phyloP scores from a whole-genome alignment of 768 basidiomycete species.

The Leccinum rimulosum region DNA sequence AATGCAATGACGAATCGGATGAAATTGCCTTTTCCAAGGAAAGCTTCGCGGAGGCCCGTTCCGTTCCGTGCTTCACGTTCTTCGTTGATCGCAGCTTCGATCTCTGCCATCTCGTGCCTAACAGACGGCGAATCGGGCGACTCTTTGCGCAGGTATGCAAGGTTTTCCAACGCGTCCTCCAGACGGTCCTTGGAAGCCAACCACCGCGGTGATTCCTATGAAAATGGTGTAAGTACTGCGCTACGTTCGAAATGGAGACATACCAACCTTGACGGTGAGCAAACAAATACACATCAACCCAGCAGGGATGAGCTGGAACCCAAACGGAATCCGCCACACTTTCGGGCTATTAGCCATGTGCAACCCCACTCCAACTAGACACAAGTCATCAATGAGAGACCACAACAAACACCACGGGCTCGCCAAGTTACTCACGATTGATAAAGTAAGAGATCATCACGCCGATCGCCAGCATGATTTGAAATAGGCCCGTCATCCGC shows the following conservation, averaged over 20 bases:
- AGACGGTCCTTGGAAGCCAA: slow-evolving; percentile 60
- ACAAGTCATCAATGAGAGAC: slow-evolving; percentile 3
- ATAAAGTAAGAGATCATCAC: slow-evolving; percentile 86
- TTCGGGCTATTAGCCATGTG: slow-evolving; percentile 46
- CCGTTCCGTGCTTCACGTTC: slow-evolving; percentile 65
- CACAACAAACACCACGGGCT: neutral
- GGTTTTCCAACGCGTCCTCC: slow-evolving; percentile 53
- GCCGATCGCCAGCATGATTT: slow-evolving; percentile 80
- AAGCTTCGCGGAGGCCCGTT: slow-evolving; percentile 65
- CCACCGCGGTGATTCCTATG: slow-evolving; percentile 73
- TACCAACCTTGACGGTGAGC: slow-evolving; percentile 55
- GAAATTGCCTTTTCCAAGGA: slow-evolving; percentile 79
- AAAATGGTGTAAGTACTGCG: slow-evolving; percentile 9
- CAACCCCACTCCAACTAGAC: slow-evolving; percentile 55
- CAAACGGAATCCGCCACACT: slow-evolving; percentile 74
- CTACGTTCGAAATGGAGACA: neutral
- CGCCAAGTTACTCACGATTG: slow-evolving; percentile 51
- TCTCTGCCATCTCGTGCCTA: slow-evolving; percentile 72
- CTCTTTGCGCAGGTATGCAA: slow-evolving; percentile 62
- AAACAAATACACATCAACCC: slow-evolving; percentile 69
- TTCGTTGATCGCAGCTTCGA: slow-evolving; percentile 75
- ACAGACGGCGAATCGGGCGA: slow-evolving; percentile 41
- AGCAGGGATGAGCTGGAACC: slow-evolving; percentile 71
- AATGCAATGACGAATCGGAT: slow-evolving; percentile 82
- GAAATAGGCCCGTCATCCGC: slow-evolving; percentile 82